Evolutionary conservation across 352 stramenopile species (phyloP), one percentile per base, ranked within the genome.

Genomic region (Pythium rhizo-oryzae): DNA sequence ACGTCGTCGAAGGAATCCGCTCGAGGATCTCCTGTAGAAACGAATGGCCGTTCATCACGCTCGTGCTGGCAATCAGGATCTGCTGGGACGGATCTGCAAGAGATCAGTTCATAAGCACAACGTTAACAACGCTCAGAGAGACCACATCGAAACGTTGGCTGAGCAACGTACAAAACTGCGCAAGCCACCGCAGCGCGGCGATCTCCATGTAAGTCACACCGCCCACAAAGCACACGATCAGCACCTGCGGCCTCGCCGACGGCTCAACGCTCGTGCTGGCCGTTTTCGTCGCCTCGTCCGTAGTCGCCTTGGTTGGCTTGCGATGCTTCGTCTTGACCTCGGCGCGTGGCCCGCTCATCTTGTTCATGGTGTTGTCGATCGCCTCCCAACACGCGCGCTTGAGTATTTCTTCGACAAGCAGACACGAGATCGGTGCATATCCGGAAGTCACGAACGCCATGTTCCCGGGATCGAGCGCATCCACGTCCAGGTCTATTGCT

Each of bases 201-300:
- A 94, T 78, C 56, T 96, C 87, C 19, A 87, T 66, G 58, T 86
- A 90, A 9, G 84, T 90, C 6, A 93, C 72, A 7, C 86, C 86
- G 1, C 87, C 86, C 0, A 93, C 75, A 62, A 94, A 80, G 33
- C 75, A 91, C 55, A 92, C 78, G 8, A 94, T 70, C 0, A 92
- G 62, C 11, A 90, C 76, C 0, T 65, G 74, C 57, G 85, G 84
- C 56, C 84, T 89, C 11, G 23, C 28, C 1, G 37, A 12, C 46
- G 53, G 49, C 23, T 5, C 18, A 47, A 1, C 65, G 21, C 33
- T 13, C 4, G 2, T 1, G 37, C 15, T 35, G 75, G 8, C 78
- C 9, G 39, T 28, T 25, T 71, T 75, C 21, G 33, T 41, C 58
- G 70, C 78, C 39, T 69, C 61, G 23, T 15, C 39, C 43, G 5